phyloP scores from a whole-genome alignment of 768 basidiomycete species.

The Scleroderma bovista region DNA sequence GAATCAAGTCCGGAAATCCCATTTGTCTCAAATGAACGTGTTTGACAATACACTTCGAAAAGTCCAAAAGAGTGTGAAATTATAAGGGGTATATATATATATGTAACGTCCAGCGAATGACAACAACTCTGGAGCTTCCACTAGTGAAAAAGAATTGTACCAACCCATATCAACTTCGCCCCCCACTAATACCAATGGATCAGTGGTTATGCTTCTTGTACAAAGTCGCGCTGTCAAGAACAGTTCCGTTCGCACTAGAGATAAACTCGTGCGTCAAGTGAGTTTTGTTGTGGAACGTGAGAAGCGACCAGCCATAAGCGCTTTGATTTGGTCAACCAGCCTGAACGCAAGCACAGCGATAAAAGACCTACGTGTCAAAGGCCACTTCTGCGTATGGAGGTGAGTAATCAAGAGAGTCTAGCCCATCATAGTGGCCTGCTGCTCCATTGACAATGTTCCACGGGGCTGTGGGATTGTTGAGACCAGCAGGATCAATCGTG shows the following conservation, averaged over 20 bases:
- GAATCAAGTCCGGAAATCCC: too few relatives aligned
- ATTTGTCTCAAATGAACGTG: too few relatives aligned
- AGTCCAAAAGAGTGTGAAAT: too few relatives aligned
- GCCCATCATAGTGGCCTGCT: conserved; percentile 24
- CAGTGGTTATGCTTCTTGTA: conserved; percentile 16
- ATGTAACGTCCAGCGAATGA: too few relatives aligned
- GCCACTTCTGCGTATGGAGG: conserved; percentile 8
- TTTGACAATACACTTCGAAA: too few relatives aligned
- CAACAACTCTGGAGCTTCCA: too few relatives aligned
- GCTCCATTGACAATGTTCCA: conserved; percentile 26
- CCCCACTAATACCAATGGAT: neutral
- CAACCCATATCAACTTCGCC: neutral
- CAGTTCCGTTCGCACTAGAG: conserved; percentile 23
- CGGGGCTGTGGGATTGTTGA: conserved; percentile 19
- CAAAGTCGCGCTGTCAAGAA: conserved; percentile 19
- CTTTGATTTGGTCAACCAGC: neutral
- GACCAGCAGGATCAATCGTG: conserved; percentile 16
- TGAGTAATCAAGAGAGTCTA: conserved; percentile 5
- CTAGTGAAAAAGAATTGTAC: too few relatives aligned
- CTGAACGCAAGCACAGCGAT: neutral
- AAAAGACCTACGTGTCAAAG: conserved; percentile 10
- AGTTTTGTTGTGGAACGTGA: conserved; percentile 26
- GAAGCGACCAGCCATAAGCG: conserved; percentile 23
- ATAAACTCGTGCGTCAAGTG: conserved; percentile 26
- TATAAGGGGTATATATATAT: too few relatives aligned